Evolutionary conservation across 73 alveolate genomes (phyloP), one percentile per base, ranked within the genome.

Genomic region (Vitrella brassicaformis): DNA sequence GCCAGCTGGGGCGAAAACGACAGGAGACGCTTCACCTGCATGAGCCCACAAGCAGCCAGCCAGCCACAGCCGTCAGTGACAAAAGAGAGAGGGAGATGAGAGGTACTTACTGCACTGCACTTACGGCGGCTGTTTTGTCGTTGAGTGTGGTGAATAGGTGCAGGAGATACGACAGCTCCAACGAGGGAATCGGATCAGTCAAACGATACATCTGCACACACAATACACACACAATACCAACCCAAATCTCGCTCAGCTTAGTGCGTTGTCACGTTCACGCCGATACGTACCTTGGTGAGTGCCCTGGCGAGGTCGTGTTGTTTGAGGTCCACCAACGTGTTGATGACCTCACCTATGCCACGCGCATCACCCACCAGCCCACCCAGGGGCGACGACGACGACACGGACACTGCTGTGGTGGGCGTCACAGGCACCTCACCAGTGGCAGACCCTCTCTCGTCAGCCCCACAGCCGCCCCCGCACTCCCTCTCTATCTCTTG

Each of bases 241-340:
- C 67, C 27, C 28, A 19, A 27, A 19, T 47, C 25, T n/a, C 19
- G 67, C 25, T n/a, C 25, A 4, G 67, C 19, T 47, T 25, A 1
- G 27, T 8, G 7, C 19, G 67, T 8, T 47, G 67, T n/a, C 25
- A n/a, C 27, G 25, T 47, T 47, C 25, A 4, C 31, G n/a, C n/a
- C n/a, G 39, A 0, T 29, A 0, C 22, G n/a, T 31, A 25, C 67
- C 75, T 31, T 47, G 29, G 78, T 68, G 46, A 78, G 78, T 1
- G 84, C 69, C 25, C 84, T 56, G 22, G 84, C 84, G 72, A 78
- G 70, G 73, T 78, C 84, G 27, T 78, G 84, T 75, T 78, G 78
- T 47, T 78, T 78, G 47, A 78, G 47, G 14, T 78, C 68, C 25
- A 78, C 77, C 66, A 78, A 47, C 22, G 68, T 75, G 72, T 68